These are phyloP conservation scores for Cladophialophora yegresii DNA, from an alignment of 2,329 filamentous ascomycete species.

Conservation along the genomic window DNA sequence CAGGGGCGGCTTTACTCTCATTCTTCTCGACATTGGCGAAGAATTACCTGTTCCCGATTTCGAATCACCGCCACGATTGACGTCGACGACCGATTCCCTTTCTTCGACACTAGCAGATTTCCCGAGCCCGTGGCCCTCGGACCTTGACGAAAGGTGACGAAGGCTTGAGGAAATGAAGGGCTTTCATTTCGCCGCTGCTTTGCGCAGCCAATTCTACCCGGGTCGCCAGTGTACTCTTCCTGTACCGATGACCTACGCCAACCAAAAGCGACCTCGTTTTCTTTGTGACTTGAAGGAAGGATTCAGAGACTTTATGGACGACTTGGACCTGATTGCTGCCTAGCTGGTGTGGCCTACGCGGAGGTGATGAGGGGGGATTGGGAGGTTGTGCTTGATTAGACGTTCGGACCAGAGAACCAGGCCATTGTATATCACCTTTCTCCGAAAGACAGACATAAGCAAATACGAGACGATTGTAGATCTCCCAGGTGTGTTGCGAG, in stretches of 20 bases:
- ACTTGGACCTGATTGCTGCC: not conserved
- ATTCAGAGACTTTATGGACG: not conserved
- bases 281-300: slow-evolving; percentile 7
- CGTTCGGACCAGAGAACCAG: slow-evolving; percentile 10
- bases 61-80: not conserved
- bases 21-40: slow-evolving; percentile 9
- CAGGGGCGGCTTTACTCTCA: slow-evolving; percentile 11
- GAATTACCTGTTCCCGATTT: slow-evolving; percentile 8
- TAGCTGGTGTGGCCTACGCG: not conserved
- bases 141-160: not conserved
- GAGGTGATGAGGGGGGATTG: slow-evolving; percentile 11
- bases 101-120: not conserved
- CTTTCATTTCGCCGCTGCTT: slow-evolving; percentile 10
- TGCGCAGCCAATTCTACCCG: slow-evolving; percentile 9
- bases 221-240: slow-evolving; percentile 9
- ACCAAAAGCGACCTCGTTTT: slow-evolving; percentile 11
- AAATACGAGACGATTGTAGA: slow-evolving; percentile 13
- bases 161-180: slow-evolving; percentile 1
- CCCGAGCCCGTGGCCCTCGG: not conserved
- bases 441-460: slow-evolving; percentile 18
- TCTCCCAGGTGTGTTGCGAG: slow-evolving; percentile 7
- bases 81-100: not conserved
- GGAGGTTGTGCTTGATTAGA: slow-evolving; percentile 12
- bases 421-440: slow-evolving; percentile 17
- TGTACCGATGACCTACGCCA: slow-evolving; percentile 16